phyloP scores from a whole-genome alignment of 2,329 filamentous ascomycete genomes.

The Curvularia sp. region DNA sequence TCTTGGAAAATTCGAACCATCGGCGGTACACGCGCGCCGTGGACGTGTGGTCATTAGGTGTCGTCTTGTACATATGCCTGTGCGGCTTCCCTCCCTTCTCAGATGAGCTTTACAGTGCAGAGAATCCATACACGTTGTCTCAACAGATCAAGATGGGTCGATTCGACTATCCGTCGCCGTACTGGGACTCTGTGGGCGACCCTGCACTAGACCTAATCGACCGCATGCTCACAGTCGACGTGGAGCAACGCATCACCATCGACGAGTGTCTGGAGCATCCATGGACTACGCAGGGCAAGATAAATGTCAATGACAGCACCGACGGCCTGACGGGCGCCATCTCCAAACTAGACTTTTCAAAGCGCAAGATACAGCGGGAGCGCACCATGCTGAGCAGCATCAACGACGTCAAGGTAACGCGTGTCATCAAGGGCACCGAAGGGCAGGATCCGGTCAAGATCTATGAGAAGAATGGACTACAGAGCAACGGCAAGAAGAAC shows the following conservation, averaged over 20 bases:
- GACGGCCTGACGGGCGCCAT: constrained; percentile 91
- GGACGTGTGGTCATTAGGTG: constrained; percentile 96
- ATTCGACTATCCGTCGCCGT: constrained; percentile 95
- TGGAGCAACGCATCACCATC: constrained; percentile 81
- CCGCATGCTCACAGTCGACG: constrained; percentile 88
- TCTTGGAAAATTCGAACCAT: constrained; percentile 80
- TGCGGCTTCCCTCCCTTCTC: constrained; percentile 98
- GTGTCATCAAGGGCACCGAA: constrained; percentile 64
- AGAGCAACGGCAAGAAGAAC: constrained; percentile 34
- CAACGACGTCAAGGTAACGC: constrained; percentile 73
- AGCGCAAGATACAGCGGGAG: constrained; percentile 79
- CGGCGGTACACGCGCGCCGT: constrained; percentile 94
- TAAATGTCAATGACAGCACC: constrained; percentile 80
- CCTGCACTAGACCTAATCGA: constrained; percentile 92
- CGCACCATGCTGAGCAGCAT: constrained; percentile 83
- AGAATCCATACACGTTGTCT: constrained; percentile 85
- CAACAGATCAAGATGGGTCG: constrained; percentile 88
- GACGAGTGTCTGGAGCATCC: constrained; percentile 91
- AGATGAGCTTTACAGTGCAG: constrained; percentile 81
- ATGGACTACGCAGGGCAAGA: constrained; percentile 72
- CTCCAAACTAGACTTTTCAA: constrained; percentile 80
- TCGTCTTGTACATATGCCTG: constrained; percentile 95
- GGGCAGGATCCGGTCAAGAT: constrained; percentile 57
- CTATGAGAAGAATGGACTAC: constrained; percentile 49
- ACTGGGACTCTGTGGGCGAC: constrained; percentile 90